Base-by-base conservation (phyloP, 2,329 filamentous ascomycete genomes). In the Aspergillus bombycis region DNA sequence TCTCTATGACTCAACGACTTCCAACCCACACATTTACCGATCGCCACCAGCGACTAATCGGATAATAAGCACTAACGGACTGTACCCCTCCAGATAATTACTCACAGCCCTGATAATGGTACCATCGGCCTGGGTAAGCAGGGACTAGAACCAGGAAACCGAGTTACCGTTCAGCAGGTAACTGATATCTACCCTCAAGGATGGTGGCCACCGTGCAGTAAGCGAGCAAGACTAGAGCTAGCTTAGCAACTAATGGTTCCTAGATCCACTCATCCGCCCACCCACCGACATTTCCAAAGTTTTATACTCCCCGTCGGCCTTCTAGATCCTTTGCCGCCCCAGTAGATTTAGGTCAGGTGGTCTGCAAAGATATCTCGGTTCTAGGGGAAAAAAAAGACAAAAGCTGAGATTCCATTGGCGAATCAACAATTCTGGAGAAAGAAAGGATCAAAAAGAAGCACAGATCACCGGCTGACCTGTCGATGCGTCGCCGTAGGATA, bases 281-380 rank as follows among this genome's bases (percentile, higher is more conserved):
- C 38, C 30, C 58, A 41, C 48, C 58, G 53, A 59, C 21, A 38
- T 28, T 46, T 21, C 7, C 30, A 21, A 45, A 52, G 19, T 32
- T 50, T 53, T 53, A 41, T 50, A 52, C 23, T 21, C 12, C 4
- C 46, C n/a, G 26, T 41, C 21, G 38, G 45, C 46, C 58, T 60
- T 60, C 58, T 60, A 60, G 58, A 60, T 60, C 34, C 34, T 38
- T 45, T 53, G 7, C 48, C n/a, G 58, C 58, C 36, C 58, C 46
- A 59, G 58, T 60, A 36, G 16, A 43, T 41, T 10, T 12, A 12
- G 36, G 48, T 60, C 58, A 60, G 46, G 28, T 60, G 58, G 58
- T 28, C 34, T 50, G 58, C 58, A 60, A 43, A 60, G 23, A 54
- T 60, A 54, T 41, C 36, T 34, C 14, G 28, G 10, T 9, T 19